These are phyloP conservation scores for Trichoderma lentiforme DNA, from an alignment of 2,329 filamentous ascomycete species.

Conservation along the genomic window DNA sequence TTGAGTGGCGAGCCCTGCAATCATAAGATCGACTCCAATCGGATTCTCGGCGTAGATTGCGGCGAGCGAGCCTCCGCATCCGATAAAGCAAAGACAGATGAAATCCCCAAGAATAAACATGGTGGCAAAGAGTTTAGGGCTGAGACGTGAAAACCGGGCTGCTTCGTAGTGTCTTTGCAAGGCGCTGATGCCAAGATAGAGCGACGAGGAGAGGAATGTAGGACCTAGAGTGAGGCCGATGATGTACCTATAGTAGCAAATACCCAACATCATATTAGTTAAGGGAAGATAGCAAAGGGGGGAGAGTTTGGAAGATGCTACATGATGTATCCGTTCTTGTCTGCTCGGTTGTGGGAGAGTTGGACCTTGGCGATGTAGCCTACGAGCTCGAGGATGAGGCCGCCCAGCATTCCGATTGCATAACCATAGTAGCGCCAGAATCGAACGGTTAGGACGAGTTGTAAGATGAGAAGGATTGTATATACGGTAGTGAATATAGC, in stretches of 20 bases:
- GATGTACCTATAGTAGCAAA: not conserved
- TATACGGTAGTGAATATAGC: not conserved
- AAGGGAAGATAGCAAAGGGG: not conserved
- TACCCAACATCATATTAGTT: not conserved
- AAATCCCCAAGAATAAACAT: not conserved
- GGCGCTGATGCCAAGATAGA: not conserved
- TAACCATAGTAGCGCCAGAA: conserved; percentile 10
- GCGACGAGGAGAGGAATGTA: conserved; percentile 1
- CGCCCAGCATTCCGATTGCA: not conserved
- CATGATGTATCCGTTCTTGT: conserved; percentile 14
- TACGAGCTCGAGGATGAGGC: not conserved
- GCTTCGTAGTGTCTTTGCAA: not conserved
- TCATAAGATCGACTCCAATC: conserved; percentile 2
- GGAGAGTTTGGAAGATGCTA: not conserved
- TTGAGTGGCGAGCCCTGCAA: not conserved
- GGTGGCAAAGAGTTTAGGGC: not conserved
- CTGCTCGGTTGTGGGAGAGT: not conserved
- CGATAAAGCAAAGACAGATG: not conserved
- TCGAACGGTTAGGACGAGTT: not conserved
- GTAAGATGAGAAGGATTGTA: not conserved
- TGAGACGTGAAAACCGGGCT: not conserved
- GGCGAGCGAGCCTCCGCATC: not conserved
- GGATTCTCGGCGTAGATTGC: not conserved
- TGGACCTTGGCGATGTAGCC: conserved; percentile 6
- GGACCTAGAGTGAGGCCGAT: conserved; percentile 11